These are phyloP conservation scores for Barnettozyma botsteinii DNA, from an alignment of 805 yeast genomes.

Conservation along the genomic window DNA sequence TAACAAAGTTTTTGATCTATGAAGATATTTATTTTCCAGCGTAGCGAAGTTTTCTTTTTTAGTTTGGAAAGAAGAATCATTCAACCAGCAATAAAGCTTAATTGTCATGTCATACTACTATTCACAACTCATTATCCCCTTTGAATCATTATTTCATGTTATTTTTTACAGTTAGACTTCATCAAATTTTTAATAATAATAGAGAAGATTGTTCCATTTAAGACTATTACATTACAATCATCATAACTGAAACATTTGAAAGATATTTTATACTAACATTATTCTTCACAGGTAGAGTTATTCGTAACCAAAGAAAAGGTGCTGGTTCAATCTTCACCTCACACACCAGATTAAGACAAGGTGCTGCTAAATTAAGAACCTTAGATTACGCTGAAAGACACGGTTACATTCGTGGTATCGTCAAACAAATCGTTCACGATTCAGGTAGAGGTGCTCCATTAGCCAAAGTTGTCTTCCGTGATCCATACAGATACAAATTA, in stretches of 20 bases:
- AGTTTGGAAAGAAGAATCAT: neutral
- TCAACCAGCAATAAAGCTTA: no score
- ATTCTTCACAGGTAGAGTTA: slow-evolving; percentile 81
- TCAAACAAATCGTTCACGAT: slow-evolving; percentile 97
- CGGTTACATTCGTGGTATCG: slow-evolving; percentile 99
- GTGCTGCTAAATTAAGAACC: slow-evolving; percentile 99
- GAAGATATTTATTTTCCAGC: no score
- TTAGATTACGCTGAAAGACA: slow-evolving; percentile 99
- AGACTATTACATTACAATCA: neutral
- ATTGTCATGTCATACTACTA: no score
- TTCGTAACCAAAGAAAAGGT: slow-evolving; percentile 99
- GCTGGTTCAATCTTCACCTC: slow-evolving; percentile 99
- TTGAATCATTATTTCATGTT: no score
- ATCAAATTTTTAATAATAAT: no score
- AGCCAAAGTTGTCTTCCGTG: slow-evolving; percentile 98
- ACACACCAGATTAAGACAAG: slow-evolving; percentile 99
- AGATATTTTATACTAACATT: slow-evolving; percentile 19
- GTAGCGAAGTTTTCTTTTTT: no score
- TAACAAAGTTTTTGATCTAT: no score
- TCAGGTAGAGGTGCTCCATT: slow-evolving; percentile 99
- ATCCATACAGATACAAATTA: slow-evolving; percentile 97
- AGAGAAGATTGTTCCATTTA: no score
- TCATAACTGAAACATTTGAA: no score
- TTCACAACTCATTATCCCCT: no score
- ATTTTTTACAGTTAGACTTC: no score